These are phyloP conservation scores for Tillandsia leiboldiana DNA, from an alignment of 176 grass and related monocot genomes.

Conservation along the genomic window DNA sequence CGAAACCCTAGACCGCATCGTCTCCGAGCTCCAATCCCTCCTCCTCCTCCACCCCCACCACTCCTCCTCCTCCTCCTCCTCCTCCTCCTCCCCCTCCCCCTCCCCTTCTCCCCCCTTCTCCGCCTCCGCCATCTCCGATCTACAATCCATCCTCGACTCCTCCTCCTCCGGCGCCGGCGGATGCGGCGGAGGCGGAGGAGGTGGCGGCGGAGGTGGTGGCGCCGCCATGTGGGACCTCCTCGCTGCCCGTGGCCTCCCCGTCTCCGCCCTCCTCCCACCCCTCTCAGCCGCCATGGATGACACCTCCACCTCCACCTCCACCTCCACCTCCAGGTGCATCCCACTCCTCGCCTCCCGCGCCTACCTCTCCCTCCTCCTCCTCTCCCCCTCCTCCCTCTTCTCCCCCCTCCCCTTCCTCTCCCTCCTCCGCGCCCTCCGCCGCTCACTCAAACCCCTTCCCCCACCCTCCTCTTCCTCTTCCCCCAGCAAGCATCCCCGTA, in stretches of 20 bases:
- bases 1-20: neutral
- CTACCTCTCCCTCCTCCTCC: constrained; percentile 37
- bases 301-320: constrained; percentile 27
- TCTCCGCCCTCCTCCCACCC: constrained; percentile 6
- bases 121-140: constrained; percentile 28
- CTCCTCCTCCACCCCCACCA: constrained; percentile 1
- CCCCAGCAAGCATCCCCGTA: constrained; percentile 4
- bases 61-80: constrained; percentile 7
- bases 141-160: constrained; percentile 6
- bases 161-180: neutral
- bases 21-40: constrained; percentile 44
- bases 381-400: constrained; percentile 34
- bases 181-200: neutral
- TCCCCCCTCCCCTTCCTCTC: constrained; percentile 59
- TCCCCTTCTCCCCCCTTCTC: constrained; percentile 21
- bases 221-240: constrained; percentile 11
- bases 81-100: constrained; percentile 12
- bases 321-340: constrained; percentile 28
- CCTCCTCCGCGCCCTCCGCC: constrained; percentile 58
- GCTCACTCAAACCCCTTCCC: constrained; percentile 20
- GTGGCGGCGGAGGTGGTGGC: neutral
- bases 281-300: constrained; percentile 16
- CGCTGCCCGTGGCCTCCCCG: neutral
- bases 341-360: constrained; percentile 26
- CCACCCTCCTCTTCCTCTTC: neutral